Evolutionary conservation across 1,139 yeast genomes (phyloP), one percentile per base, ranked within the genome.

Genomic region (Meyerozyma elateridarum): DNA sequence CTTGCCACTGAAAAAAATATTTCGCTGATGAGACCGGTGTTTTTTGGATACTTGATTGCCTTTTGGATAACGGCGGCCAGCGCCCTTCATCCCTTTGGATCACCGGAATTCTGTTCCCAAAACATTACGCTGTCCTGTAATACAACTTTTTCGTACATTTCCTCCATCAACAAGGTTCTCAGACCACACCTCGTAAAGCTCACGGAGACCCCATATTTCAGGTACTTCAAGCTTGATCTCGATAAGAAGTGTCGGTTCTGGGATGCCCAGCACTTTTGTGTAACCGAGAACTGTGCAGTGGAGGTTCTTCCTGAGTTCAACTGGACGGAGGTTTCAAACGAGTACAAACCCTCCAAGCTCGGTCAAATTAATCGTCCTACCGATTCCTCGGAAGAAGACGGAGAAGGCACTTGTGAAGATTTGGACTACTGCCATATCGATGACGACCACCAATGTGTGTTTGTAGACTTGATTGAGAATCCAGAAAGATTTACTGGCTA

Each of bases 401-500:
- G 42, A 16, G 42, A 42, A 13, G n/a, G n/a, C n/a, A 45, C 52
- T 3, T 52, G 57, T 30, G 57, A 52, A 30, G 56, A 52, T 30
- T 73, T 65, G 40, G 79, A 76, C 54, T 78, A 76, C 49, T 73
- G 80, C 43, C 74, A 74, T 40, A 73, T 79, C 13, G 85, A 79
- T 41, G 84, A 76, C 38, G 82, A 59, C 38, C 65, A 55, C 54
- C 46, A 70, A 48, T 57, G 96, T 35, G 96, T 87, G 4, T 83
- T 82, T 49, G 95, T 91, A 17, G 87, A 89, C 49, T 70, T 93
- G 37, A 68, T 81, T 16, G 85, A 84, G 36, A 93, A 93, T 50
- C 96, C 96, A 1, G 99, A 93, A 59, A 70, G 98, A 49, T 93
- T 85, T 60, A 93, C 98, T 1, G 98, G 98, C 0, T 93, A 93